Evolutionary conservation across 2,329 filamentous ascomycete genomes (phyloP), one percentile per base, ranked within the genome.

Genomic region (Harringtonia lauricola): DNA sequence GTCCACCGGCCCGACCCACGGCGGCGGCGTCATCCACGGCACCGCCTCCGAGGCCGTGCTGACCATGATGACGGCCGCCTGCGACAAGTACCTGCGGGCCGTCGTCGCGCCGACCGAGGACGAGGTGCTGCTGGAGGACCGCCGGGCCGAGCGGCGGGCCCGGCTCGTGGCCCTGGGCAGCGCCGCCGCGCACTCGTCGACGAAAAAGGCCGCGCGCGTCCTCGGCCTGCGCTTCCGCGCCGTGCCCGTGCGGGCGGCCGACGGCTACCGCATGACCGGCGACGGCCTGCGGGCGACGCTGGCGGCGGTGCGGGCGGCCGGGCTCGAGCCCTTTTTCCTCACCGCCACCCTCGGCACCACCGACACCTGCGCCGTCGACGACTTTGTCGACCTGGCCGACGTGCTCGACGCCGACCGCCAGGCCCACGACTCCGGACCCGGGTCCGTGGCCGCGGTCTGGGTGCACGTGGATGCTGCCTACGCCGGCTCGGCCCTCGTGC

Each of bases 381-480:
- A 88, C 56, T 84, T 95, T 54, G 70, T 64, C 2, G 79, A 78
- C 49, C 81, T 94, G 54, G 76, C 73, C 22, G 58, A 61, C 41
- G 62, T 64, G 6, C 60, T 78, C 22, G 57, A 56, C n/a, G 57
- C 58, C 40, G 53, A 57, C 34, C 54, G 19, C 4, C 10, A 38
- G 51, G 19, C 46, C 49, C 36, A 49, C 45, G 42, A 12, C 31
- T 15, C 33, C 31, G 4, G 21, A 21, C 39, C n/a, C 47, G 49
- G 24, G 51, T 44, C 33, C 38, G 50, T 52, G 1, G 52, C 57
- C 10, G 70, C 77, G 51, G 67, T 95, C 42, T 95, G 90, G 89
- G 83, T 95, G 18, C 90, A 96, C 63, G 77, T 95, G 43, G 90
- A 96, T 63, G 90, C 86, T 12, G 90, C 90, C 1, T 95, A 94